Evolutionary conservation across 495 filamentous ascomycete genomes (phyloP).

Genomic region (Penicillium lividum): DNA sequence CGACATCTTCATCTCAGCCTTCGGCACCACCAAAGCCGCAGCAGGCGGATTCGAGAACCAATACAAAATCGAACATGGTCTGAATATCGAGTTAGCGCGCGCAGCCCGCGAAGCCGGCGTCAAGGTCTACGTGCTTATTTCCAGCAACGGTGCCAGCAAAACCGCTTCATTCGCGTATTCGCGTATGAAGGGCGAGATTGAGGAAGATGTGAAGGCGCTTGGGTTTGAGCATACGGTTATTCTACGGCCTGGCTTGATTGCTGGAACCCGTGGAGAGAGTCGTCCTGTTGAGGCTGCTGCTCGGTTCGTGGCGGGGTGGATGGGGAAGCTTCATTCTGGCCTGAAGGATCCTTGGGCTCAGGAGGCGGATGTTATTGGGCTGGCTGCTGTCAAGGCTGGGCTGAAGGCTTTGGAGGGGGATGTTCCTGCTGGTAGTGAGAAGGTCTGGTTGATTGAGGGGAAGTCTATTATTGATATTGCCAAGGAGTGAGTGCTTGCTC

Average conservation of each 20-base stretch:
- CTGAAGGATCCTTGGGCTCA: constrained; percentile 69
- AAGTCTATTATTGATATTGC: constrained; percentile 41
- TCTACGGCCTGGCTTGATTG: constrained; percentile 70
- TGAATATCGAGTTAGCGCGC: constrained; percentile 68
- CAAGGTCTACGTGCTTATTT: constrained; percentile 69
- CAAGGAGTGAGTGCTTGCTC: constrained; percentile 18
- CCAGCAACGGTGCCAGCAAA: constrained; percentile 51
- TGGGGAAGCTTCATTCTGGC: constrained; percentile 54
- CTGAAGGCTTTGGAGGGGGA: constrained; percentile 50
- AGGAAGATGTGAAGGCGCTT: constrained; percentile 69
- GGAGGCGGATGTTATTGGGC: constrained; percentile 72
- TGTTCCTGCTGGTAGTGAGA: constrained; percentile 44
- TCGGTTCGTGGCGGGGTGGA: constrained; percentile 48
- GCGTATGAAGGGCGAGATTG: constrained; percentile 79
- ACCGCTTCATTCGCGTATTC: constrained; percentile 54
- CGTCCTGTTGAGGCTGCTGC: constrained; percentile 51
- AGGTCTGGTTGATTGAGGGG: constrained; percentile 43
- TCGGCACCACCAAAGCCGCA: constrained; percentile 65
- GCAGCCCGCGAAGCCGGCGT: constrained; percentile 64
- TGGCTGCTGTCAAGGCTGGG: constrained; percentile 63
- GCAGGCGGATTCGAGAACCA: constrained; percentile 73
- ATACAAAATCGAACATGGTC: constrained; percentile 73
- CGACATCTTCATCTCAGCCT: constrained; percentile 60
- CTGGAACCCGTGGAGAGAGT: constrained; percentile 64
- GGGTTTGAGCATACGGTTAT: constrained; percentile 76